Conservation (phyloP, 2,329 filamentous ascomycete species). For the Arthrobotrys musiformis region DNA sequence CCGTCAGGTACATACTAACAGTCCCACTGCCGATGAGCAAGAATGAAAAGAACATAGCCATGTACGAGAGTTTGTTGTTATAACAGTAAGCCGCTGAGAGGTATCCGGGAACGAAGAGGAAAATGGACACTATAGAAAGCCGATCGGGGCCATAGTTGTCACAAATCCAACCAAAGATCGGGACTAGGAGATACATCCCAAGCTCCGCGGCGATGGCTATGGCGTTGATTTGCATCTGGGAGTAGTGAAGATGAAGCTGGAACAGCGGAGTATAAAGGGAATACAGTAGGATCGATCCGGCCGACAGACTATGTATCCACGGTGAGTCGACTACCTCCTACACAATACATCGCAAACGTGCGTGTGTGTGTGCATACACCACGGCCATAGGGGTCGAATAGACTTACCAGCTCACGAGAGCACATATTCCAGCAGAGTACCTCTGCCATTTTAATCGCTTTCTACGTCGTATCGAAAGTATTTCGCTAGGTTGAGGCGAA, state of each 20-base stretch:
- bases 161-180: conserved; percentile 88
- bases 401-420: conserved; percentile 47
- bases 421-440: conserved; percentile 47
- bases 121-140: conserved; percentile 76
- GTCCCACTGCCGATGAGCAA: conserved; percentile 84
- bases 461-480: conserved; percentile 39
- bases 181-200: conserved; percentile 88
- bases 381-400: neutral
- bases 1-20: conserved; percentile 85
- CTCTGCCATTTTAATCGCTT: conserved; percentile 44
- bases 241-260: conserved; percentile 85
- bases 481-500: conserved; percentile 32
- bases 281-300: conserved; percentile 91
- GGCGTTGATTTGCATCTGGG: conserved; percentile 90
- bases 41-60: conserved; percentile 86
- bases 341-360: too few species aligned
- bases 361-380: too few species aligned
- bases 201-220: conserved; percentile 88
- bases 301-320: conserved; percentile 69
- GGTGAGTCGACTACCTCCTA: neutral
- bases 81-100: conserved; percentile 84
- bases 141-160: conserved; percentile 85
- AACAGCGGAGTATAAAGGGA: conserved; percentile 93
- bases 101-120: conserved; percentile 84
- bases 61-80: conserved; percentile 73